A percentile compares a stretch with the other conserved stretches of the same genome.
Evolutionary conservation across 805 yeast species (phyloP).

Genomic region (Cyberlindnera galapagoensis): DNA sequence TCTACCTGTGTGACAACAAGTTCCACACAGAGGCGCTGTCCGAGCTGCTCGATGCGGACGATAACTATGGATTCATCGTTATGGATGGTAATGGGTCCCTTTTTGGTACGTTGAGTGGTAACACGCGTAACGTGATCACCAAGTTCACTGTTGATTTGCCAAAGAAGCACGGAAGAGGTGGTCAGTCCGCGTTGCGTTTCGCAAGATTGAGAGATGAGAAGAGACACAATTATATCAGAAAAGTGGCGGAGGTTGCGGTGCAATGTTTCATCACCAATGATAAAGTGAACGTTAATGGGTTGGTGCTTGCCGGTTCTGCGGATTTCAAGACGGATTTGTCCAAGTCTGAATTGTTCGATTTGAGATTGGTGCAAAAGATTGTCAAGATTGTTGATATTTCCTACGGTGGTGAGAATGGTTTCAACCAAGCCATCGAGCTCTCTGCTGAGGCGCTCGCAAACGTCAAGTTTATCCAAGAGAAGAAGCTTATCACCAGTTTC

Average conservation of each 20-base stretch:
- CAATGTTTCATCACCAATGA: slow-evolving; percentile 94
- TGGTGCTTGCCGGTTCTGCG: slow-evolving; percentile 97
- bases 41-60: slow-evolving; percentile 91
- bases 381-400: slow-evolving; percentile 93
- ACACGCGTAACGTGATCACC: slow-evolving; percentile 92
- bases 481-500: slow-evolving; percentile 85
- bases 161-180: slow-evolving; percentile 99
- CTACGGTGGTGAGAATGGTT: slow-evolving; percentile 99
- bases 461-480: slow-evolving; percentile 97
- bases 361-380: slow-evolving; percentile 79
- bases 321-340: slow-evolving; percentile 95
- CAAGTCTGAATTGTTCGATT: slow-evolving; percentile 89
- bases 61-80: slow-evolving; percentile 93
- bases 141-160: slow-evolving; percentile 97
- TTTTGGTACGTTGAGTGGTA: slow-evolving; percentile 93
- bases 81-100: slow-evolving; percentile 99
- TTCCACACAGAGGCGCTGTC: slow-evolving; percentile 96
- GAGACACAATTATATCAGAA: slow-evolving; percentile 97
- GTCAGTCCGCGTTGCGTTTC: slow-evolving; percentile 99
- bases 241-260: slow-evolving; percentile 97
- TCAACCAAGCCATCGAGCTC: slow-evolving; percentile 97
- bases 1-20: slow-evolving; percentile 94
- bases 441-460: slow-evolving; percentile 96
- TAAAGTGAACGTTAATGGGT: slow-evolving; percentile 89
- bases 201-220: slow-evolving; percentile 98